Evolutionary conservation across 2,329 filamentous ascomycete species (phyloP).

Genomic region (Orbilia oligospora): DNA sequence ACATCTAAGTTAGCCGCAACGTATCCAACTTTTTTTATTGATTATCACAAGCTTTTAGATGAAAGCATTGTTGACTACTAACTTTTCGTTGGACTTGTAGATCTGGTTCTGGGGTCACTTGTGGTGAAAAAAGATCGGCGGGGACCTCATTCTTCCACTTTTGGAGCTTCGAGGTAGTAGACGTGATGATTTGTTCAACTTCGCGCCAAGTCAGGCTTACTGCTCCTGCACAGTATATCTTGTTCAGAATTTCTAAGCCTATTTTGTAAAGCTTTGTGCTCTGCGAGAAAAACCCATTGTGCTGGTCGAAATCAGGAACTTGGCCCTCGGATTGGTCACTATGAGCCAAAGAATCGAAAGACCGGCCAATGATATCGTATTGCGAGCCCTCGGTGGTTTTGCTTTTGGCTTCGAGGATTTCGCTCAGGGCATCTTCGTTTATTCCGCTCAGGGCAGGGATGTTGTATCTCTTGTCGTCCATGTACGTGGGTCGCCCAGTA

Average conservation of each 20-base stretch:
- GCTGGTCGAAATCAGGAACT: slow-evolving; percentile 43
- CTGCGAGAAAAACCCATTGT: slow-evolving; percentile 62
- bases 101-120: slow-evolving; percentile 27
- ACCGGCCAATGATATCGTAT: slow-evolving; percentile 6
- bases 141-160: slow-evolving; percentile 43
- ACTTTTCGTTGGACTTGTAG: slow-evolving; percentile 57
- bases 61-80: slow-evolving; percentile 32
- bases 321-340: slow-evolving; percentile 9
- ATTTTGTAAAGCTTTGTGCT: slow-evolving; percentile 63
- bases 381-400: slow-evolving; percentile 3
- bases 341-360: slow-evolving; percentile 19
- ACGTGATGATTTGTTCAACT: slow-evolving; percentile 61
- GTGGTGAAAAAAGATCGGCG: slow-evolving; percentile 33
- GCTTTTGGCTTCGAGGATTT: slow-evolving; percentile 37
- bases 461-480: slow-evolving; percentile 56
- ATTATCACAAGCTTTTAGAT: slow-evolving; percentile 31
- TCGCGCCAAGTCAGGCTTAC: slow-evolving; percentile 63
- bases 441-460: slow-evolving; percentile 45
- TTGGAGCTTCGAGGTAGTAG: slow-evolving; percentile 44
- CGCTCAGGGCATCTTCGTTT: slow-evolving; percentile 39
- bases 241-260: slow-evolving; percentile 60
- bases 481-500: slow-evolving; percentile 63
- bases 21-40: slow-evolving; percentile 17
- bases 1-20: slow-evolving; percentile 40
- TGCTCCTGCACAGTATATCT: slow-evolving; percentile 63